Evolutionary conservation across 352 stramenopile genomes (phyloP).

Genomic region (Elongisporangium senticosum): DNA sequence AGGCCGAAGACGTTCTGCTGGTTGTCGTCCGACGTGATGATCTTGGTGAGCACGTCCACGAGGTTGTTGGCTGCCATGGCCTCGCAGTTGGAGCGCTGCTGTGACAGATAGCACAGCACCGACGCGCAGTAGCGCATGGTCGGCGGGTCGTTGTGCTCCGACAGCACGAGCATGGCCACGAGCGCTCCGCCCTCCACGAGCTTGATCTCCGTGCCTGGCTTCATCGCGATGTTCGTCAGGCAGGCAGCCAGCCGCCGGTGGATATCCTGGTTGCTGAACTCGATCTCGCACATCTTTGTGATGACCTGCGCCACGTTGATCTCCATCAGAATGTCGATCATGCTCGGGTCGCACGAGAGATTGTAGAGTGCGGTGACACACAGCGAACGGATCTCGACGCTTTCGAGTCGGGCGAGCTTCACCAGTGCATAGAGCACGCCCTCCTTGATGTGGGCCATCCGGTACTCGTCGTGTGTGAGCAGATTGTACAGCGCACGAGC

Average conservation of each 20-base stretch:
- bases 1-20: slow-evolving; percentile 69
- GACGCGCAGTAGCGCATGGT: slow-evolving; percentile 69
- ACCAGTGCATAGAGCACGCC: slow-evolving; percentile 85
- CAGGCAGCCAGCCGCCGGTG: slow-evolving; percentile 65
- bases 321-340: slow-evolving; percentile 78
- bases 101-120: slow-evolving; percentile 67
- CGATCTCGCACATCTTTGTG: slow-evolving; percentile 81
- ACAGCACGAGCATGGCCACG: slow-evolving; percentile 58
- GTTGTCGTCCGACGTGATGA: slow-evolving; percentile 36
- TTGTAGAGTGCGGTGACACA: slow-evolving; percentile 84
- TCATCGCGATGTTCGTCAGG: slow-evolving; percentile 67
- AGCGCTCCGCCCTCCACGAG: slow-evolving; percentile 67
- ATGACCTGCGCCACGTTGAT: slow-evolving; percentile 82
- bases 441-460: slow-evolving; percentile 79
- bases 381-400: slow-evolving; percentile 71
- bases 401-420: slow-evolving; percentile 80
- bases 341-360: slow-evolving; percentile 60
- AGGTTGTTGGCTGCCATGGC: slow-evolving; percentile 62
- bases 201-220: slow-evolving; percentile 42
- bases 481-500: slow-evolving; percentile 82
- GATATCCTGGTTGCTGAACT: slow-evolving; percentile 80
- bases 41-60: slow-evolving; percentile 62
- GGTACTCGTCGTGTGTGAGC: slow-evolving; percentile 75
- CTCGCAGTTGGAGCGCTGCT: slow-evolving; percentile 64
- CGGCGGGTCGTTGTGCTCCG: slow-evolving; percentile 61